These are phyloP conservation scores for Eucalyptus polyanthemos DNA, from an alignment of 345 rosid species.

Conservation along the genomic window DNA sequence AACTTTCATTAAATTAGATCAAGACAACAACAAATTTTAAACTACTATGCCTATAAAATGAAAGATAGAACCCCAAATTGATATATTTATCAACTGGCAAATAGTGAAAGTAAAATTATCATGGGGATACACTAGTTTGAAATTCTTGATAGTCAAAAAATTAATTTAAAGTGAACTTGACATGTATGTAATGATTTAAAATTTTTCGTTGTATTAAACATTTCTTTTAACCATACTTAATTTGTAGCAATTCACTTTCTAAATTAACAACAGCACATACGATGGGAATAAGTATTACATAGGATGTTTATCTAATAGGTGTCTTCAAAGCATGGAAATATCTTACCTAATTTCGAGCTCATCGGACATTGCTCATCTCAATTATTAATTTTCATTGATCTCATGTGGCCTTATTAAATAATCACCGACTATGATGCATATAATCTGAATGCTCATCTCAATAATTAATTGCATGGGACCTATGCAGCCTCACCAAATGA, in stretches of 20 bases:
- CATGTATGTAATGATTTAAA: no score
- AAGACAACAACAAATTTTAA: no score
- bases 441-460: no score
- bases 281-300: not conserved
- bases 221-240: not conserved
- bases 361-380: not conserved
- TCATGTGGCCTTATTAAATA: not conserved
- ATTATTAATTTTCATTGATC: not conserved
- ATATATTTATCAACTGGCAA: no score
- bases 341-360: not conserved
- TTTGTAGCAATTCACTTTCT: not conserved
- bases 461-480: no score
- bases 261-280: not conserved
- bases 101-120: no score
- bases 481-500: not conserved
- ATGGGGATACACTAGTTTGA: rapidly evolving
- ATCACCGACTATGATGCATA: not conserved
- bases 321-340: not conserved
- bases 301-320: not conserved
- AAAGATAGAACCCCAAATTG: no score
- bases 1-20: no score
- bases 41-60: no score
- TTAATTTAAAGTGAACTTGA: no score
- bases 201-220: no score
- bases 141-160: no score